These are phyloP conservation scores for Lactarius deliciosus DNA, from an alignment of 768 basidiomycete genomes.

Conservation along the genomic window DNA sequence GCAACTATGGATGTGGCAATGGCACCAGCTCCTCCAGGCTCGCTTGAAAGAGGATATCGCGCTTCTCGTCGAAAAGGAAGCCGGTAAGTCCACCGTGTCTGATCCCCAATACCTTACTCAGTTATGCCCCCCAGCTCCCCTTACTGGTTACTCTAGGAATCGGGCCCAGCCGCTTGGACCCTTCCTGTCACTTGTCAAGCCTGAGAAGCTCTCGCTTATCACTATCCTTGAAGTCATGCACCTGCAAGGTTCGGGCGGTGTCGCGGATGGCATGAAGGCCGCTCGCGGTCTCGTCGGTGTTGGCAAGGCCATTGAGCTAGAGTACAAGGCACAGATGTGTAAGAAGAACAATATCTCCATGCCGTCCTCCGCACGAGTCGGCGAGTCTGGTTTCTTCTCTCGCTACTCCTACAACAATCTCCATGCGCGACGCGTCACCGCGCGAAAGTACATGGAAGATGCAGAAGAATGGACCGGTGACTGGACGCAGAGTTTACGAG, in stretches of 20 bases:
- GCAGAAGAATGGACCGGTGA: constrained; percentile 72
- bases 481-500: constrained; percentile 79
- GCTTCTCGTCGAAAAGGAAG: constrained; percentile 40
- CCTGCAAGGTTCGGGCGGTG: constrained; percentile 69
- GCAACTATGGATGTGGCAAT: constrained; percentile 82
- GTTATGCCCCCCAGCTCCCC: background rate
- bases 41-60: constrained; percentile 53
- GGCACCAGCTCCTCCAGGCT: constrained; percentile 63
- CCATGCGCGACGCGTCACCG: constrained; percentile 62
- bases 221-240: constrained; percentile 90
- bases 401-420: constrained; percentile 59
- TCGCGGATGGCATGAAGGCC: constrained; percentile 87
- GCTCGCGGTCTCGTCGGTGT: constrained; percentile 76
- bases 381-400: constrained; percentile 51
- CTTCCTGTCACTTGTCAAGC: constrained; percentile 71
- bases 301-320: constrained; percentile 83
- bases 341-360: constrained; percentile 54
- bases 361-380: constrained; percentile 32
- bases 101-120: background rate
- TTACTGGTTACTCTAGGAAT: background rate
- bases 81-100: constrained; percentile 2
- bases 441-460: constrained; percentile 61
- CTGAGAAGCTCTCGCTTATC: constrained; percentile 81
- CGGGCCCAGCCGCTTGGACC: constrained; percentile 47
- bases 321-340: constrained; percentile 85